Evolutionary conservation across 2,329 filamentous ascomycete genomes (phyloP), one percentile per base, ranked within the genome.

Genomic region (Tolypocladium ophioglossoides): DNA sequence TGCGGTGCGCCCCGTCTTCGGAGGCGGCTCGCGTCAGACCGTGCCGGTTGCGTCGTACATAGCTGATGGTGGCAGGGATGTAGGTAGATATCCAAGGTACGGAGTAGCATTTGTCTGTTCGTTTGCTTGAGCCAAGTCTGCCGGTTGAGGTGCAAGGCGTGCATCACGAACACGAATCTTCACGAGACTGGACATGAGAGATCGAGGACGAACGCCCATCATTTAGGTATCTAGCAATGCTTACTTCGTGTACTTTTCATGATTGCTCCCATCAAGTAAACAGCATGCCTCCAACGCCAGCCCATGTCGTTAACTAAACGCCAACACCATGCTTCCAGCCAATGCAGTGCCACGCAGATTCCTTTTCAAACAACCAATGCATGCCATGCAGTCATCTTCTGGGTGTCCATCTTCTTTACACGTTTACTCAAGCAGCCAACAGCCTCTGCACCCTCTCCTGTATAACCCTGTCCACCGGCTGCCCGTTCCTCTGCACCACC

Each of bases 401-500:
- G 35, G 32, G 34, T 41, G 30, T 57, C 34, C 39, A 47, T 32
- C 39, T 12, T 35, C 34, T 49, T 24, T 47, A 14, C 49, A 41
- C 20, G 34, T 16, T 10, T 2, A 12, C 22, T 62, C 53, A 68
- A 22, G 47, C 53, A 27, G 55, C 58, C 56, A 71, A 47, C 34
- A 72, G 56, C 60, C 64, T 68, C 55, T 68, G 64, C 18, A 72
- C 71, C 39, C 69, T 65, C 55, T 68, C 69, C n/a, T 65, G 62
- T 52, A 74, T 66, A 10, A 69, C 62, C 20, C 67, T 58, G 48
- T 71, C 67, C 16, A 71, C 62, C 1, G 73, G 73, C 58, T 74
- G 72, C n/a, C 59, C 59, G 38, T 69, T 70, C 34, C 71, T 68
- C 64, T 79, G 72, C n/a, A 82, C 69, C 4, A 84, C 77, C 8